A percentile compares a stretch with the other conserved stretches of the same genome.
Evolutionary conservation across 2,329 filamentous ascomycete species (phyloP).

Genomic region (Sporothrix schenckii): DNA sequence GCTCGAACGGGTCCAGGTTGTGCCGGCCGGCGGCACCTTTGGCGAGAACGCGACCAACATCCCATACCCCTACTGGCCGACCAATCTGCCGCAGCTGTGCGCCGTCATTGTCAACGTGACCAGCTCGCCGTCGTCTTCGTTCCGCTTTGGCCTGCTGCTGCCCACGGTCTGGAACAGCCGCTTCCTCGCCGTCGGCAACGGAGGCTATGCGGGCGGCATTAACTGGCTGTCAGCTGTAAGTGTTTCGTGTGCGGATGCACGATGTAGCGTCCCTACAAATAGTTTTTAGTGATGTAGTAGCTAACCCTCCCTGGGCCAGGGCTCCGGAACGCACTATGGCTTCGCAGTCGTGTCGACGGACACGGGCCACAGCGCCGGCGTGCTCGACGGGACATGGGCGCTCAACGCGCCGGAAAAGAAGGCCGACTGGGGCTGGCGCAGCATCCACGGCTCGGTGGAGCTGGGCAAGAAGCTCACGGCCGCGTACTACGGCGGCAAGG

Average conservation of each 20-base stretch:
- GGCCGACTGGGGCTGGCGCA: slow-evolving; percentile 47
- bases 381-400: slow-evolving; percentile 45
- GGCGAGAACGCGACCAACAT: slow-evolving; percentile 38
- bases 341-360: slow-evolving; percentile 50
- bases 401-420: slow-evolving; percentile 43
- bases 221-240: slow-evolving; percentile 38
- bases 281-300: no score
- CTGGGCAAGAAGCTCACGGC: slow-evolving; percentile 52
- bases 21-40: slow-evolving; percentile 36
- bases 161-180: slow-evolving; percentile 42
- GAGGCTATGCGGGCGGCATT: slow-evolving; percentile 43
- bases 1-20: slow-evolving; percentile 32
- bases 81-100: slow-evolving; percentile 43
- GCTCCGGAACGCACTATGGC: slow-evolving; percentile 43
- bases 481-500: slow-evolving; percentile 51
- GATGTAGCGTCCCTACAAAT: no score
- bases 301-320: slow-evolving; percentile 33
- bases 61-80: slow-evolving; percentile 39
- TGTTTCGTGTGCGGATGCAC: no score
- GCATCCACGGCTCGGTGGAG: slow-evolving; percentile 54
- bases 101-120: slow-evolving; percentile 42
- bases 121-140: slow-evolving; percentile 40
- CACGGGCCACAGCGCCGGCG: slow-evolving; percentile 47
- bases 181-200: slow-evolving; percentile 43
- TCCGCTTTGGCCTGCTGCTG: slow-evolving; percentile 43